phyloP scores from a whole-genome alignment of 31 red algal genomes.

The Bonnemaisonia californica region DNA sequence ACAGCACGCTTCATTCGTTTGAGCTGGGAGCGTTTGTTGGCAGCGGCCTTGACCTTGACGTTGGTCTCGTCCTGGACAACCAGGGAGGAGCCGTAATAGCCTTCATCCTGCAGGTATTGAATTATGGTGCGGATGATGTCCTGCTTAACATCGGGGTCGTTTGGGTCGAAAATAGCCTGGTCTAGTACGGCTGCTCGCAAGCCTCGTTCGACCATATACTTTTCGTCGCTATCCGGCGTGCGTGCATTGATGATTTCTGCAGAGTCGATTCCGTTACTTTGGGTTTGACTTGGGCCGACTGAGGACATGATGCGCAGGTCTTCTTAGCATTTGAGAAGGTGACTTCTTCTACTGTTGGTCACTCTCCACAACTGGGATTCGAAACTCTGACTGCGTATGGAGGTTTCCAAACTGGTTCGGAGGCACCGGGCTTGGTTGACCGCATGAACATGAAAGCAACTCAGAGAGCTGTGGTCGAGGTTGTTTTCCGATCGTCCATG shows the following conservation, averaged over 20 bases:
- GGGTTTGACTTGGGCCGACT: background rate
- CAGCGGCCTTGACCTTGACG: slow-evolving; percentile 61
- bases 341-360: too few species aligned
- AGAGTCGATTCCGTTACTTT: background rate
- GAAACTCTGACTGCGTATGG: too few species aligned
- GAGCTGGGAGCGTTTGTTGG: slow-evolving; percentile 69
- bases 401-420: too few species aligned
- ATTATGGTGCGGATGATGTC: slow-evolving; percentile 90
- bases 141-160: slow-evolving; percentile 79
- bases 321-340: too few species aligned
- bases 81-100: slow-evolving; percentile 69
- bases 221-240: background rate
- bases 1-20: slow-evolving; percentile 86
- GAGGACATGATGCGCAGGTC: background rate
- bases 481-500: too few species aligned
- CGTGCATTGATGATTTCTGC: background rate
- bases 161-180: slow-evolving; percentile 63
- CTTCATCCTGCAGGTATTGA: slow-evolving; percentile 96
- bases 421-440: too few species aligned
- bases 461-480: too few species aligned
- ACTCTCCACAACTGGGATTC: too few species aligned
- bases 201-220: background rate
- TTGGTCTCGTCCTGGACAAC: slow-evolving; percentile 85
- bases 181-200: slow-evolving; percentile 63
- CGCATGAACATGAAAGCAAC: too few species aligned